These are phyloP conservation scores for Lolium multiflorum DNA, from an alignment of 176 grass and related monocot genomes.

Conservation along the genomic window DNA sequence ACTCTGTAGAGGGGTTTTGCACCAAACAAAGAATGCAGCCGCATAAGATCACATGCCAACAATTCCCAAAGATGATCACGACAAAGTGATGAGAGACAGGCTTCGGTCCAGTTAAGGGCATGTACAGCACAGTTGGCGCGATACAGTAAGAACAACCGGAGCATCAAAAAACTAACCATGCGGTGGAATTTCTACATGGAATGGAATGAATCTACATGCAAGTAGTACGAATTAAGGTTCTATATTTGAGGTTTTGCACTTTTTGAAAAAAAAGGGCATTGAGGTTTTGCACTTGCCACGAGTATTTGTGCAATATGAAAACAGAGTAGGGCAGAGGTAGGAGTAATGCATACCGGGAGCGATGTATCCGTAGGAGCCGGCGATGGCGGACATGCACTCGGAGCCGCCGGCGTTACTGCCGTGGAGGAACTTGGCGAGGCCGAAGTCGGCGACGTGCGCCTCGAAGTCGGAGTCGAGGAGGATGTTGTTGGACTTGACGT, in stretches of 20 bases:
- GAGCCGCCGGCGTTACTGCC: slow-evolving; percentile 63
- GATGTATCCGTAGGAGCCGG: slow-evolving; percentile 95
- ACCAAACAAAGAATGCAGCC: background rate
- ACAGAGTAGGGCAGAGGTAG: background rate
- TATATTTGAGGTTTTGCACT: background rate
- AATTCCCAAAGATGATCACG: slow-evolving; percentile 41
- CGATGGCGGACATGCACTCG: slow-evolving; percentile 98
- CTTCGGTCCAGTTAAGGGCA: background rate
- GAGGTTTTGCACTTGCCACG: too few relatives aligned
- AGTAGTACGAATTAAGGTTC: background rate
- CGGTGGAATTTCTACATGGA: slow-evolving; percentile 24
- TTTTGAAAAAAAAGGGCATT: background rate
- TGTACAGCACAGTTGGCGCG: slow-evolving; percentile 26
- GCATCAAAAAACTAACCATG: slow-evolving; percentile 6
- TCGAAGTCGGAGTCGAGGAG: slow-evolving; percentile 79
- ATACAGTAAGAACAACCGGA: slow-evolving; percentile 35
- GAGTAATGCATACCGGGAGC: slow-evolving; percentile 65
- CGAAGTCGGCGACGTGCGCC: slow-evolving; percentile 92
- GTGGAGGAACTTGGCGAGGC: slow-evolving; percentile 88
- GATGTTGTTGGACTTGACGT: slow-evolving; percentile 99
- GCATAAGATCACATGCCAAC: slow-evolving; percentile 31
- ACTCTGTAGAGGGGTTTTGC: slow-evolving; percentile 51
- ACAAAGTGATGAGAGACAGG: slow-evolving; percentile 36
- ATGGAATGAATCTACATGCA: background rate
- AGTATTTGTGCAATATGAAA: background rate